Evolutionary conservation across 208 protist genomes (phyloP), one percentile per base, ranked within the genome.

Genomic region (Leptomonas seymouri): DNA sequence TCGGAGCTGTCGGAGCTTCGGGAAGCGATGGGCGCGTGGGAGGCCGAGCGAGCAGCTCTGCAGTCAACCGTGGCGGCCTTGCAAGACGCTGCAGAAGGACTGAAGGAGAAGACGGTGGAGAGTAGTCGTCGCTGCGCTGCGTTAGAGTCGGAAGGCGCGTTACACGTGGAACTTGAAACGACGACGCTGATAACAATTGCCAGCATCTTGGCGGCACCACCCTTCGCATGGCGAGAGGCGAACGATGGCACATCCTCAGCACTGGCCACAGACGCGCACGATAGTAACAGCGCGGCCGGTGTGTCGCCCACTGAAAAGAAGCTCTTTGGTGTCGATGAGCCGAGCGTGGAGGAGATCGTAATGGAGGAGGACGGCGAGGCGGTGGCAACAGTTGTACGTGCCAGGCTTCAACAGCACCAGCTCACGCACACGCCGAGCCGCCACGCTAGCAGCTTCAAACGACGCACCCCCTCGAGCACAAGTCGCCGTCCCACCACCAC

Each of bases 311-410:
- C 70, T 31, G 70, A 68, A 30, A 76, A 76, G 54, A 66, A 45
- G 31, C 48, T 76, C 9, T 76, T 76, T 46, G 70, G 65, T 9
- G 44, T 28, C 2, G 55, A 69, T 12, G 62, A 65, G 39, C 62
- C 70, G n/a, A 66, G 49, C 34, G 45, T 76, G 45, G 70, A 76
- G 70, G 62, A 51, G 28, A 48, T 75, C 0, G 15, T 58, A 2
- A 45, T 75, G 44, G 54, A 57, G 46, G 61, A 58, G 50, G 23
- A 44, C 36, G 48, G 1, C 6, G 45, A 1, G 3, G n/a, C 45
- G 16, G 30, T 44, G 30, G 46, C 46, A 31, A 14, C 59, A 8
- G 16, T 30, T 2, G 30, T 44, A 2, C 45, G 59, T 7, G 20
- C 42, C 2, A 3, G n/a, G 46, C 31, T 44, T 9, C 27, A 28